phyloP scores from a whole-genome alignment of 345 rosid species.

The Rhizophora mangle region DNA sequence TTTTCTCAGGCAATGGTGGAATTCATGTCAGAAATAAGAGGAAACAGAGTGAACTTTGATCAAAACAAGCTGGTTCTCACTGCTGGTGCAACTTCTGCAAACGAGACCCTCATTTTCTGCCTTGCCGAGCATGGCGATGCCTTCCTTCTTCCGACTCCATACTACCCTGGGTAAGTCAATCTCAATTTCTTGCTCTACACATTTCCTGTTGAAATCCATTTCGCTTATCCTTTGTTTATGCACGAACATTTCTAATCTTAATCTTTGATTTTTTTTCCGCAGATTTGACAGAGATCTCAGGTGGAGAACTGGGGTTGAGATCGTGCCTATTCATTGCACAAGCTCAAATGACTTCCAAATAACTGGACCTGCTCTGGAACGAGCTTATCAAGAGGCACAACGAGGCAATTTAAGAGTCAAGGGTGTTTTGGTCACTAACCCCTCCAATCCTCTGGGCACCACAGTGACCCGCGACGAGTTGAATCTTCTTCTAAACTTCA shows the following conservation, averaged over 20 bases:
- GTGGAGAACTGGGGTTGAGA: slow-evolving; percentile 53
- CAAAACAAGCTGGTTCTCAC: slow-evolving; percentile 59
- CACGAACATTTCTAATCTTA: slow-evolving; percentile 26
- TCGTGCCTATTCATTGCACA: slow-evolving; percentile 46
- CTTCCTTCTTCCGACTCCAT: slow-evolving; percentile 74
- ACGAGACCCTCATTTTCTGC: slow-evolving; percentile 75
- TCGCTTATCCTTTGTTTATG: background rate
- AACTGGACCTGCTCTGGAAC: slow-evolving; percentile 48
- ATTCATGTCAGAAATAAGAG: slow-evolving; percentile 78
- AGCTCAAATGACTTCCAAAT: slow-evolving; percentile 51
- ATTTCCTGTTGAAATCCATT: slow-evolving; percentile 25
- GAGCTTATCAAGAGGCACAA: slow-evolving; percentile 61
- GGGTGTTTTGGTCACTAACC: slow-evolving; percentile 75
- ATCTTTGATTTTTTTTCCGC: slow-evolving; percentile 7
- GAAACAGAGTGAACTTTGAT: slow-evolving; percentile 61
- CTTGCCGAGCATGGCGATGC: slow-evolving; percentile 76
- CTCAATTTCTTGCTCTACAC: slow-evolving; percentile 6
- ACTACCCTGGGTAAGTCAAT: slow-evolving; percentile 64
- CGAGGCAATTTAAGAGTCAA: slow-evolving; percentile 58
- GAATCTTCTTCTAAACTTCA: slow-evolving; percentile 61
- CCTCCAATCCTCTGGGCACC: slow-evolving; percentile 79
- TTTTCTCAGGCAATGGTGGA: slow-evolving; percentile 63
- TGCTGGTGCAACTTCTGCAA: slow-evolving; percentile 87
- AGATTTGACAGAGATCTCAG: slow-evolving; percentile 59
- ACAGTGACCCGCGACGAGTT: slow-evolving; percentile 56